Base-by-base conservation (phyloP, 345 rosid genomes). In the Dimocarpus longan region DNA sequence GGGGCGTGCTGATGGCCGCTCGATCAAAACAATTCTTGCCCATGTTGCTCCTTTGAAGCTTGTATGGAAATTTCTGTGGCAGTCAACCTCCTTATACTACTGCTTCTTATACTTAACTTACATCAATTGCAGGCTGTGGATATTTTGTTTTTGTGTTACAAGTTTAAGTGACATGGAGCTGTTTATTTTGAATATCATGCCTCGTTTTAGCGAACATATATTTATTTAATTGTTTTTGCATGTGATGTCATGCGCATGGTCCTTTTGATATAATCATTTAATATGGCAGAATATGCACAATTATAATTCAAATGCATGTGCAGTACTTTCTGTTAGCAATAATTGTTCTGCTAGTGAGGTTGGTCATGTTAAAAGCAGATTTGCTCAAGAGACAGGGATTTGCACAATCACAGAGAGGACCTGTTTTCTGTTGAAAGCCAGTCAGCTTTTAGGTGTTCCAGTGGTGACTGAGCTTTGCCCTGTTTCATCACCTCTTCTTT, bases 1-100 rank as follows among this genome's bases (percentile, higher is more conserved):
- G 84, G 99, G 99, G 52, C 97, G 99, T 15, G 92, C 99, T 76
- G 98, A 96, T 81, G 94, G 95, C 73, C 93, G 98, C 44, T 93
- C 99, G 60, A 88, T 94, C 85, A 96, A 94, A 85, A 90, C 98
- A 73, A 93, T 90, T 85, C 95, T 96, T 80, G 90, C 97, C 18
- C 98, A 93, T 80, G 99, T 93, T 71, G 87, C 98, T 69, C 98
- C 99, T 76, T 84, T 94, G 60, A 96, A 96, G 84, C 97, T 96
- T 71, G 99, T 96, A 93, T 78, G 97, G 19, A 65, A 69, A 50
- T 24, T 59, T 78, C 77, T 82, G 37, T 80, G 67, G 68, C 66
- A 32, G 42, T 63, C 16, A 63, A 76, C 44, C 28, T 63, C n/a
- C 56, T 21, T 75, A 10, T 65, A 9, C 48, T 46, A 18, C 40